Conservation (phyloP, 2,329 filamentous ascomycete species). For the Claviceps sp. region DNA sequence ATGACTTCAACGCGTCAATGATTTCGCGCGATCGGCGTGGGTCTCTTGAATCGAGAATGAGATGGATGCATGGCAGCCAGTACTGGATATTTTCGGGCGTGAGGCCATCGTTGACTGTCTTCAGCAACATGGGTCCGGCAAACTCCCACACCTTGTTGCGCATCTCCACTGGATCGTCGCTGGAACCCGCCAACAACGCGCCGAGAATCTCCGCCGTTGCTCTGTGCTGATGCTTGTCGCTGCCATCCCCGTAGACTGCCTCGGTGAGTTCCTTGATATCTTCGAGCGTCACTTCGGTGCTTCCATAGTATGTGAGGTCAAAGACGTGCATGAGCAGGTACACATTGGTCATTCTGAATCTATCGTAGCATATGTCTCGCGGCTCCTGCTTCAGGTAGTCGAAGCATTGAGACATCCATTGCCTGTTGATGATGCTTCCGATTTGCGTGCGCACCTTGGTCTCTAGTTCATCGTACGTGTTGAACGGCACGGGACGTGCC, state of each 20-base stretch:
- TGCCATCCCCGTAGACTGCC: constrained; percentile 78
- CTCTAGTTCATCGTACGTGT: constrained; percentile 69
- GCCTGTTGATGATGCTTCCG: constrained; percentile 61
- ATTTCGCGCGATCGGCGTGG: constrained; percentile 78
- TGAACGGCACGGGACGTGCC: constrained; percentile 54
- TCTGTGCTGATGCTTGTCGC: constrained; percentile 93
- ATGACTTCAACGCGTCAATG: constrained; percentile 67
- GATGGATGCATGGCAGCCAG: constrained; percentile 88
- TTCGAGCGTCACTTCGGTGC: constrained; percentile 66
- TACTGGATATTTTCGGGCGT: constrained; percentile 91
- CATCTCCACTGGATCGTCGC: constrained; percentile 61
- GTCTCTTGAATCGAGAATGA: constrained; percentile 79
- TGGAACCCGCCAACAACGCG: constrained; percentile 66
- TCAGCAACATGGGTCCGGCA: constrained; percentile 74
- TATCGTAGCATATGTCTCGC: constrained; percentile 64
- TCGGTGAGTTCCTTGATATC: constrained; percentile 74
- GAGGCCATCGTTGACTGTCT: constrained; percentile 78
- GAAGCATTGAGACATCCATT: constrained; percentile 83
- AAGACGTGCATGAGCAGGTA: constrained; percentile 83
- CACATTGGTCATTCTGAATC: constrained; percentile 80
- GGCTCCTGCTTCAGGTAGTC: constrained; percentile 94
- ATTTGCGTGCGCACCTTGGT: constrained; percentile 62
- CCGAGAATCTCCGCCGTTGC: constrained; percentile 90
- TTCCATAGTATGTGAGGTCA: constrained; percentile 70
- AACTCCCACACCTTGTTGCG: constrained; percentile 76